These are phyloP conservation scores for Talaromyces trachyspermus DNA, from an alignment of 495 filamentous ascomycete genomes.

Conservation along the genomic window DNA sequence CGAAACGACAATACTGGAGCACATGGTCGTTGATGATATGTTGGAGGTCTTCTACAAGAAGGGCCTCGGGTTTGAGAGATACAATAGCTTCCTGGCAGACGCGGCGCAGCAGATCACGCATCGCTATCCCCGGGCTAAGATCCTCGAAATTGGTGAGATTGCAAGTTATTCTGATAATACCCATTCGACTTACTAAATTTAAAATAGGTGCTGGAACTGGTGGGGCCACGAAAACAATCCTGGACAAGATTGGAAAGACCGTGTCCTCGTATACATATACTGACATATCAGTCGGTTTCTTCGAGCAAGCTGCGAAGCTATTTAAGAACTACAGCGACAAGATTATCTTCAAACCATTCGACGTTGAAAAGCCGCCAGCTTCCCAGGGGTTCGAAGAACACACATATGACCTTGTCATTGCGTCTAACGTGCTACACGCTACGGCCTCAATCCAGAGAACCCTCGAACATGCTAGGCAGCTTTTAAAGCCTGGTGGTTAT, in stretches of 20 bases:
- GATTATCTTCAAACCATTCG: slow-evolving; percentile 34
- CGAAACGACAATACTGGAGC: slow-evolving; percentile 30
- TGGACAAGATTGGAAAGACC: not conserved
- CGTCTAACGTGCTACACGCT: slow-evolving; percentile 17
- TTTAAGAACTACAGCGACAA: slow-evolving; percentile 13
- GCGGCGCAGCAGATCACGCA: slow-evolving; percentile 22
- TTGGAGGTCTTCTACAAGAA: slow-evolving; percentile 28
- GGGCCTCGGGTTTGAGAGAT: slow-evolving; percentile 15
- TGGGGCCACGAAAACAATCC: slow-evolving; percentile 28
- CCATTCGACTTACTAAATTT: no score
- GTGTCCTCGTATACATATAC: slow-evolving; percentile 37
- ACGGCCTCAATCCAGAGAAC: slow-evolving; percentile 18
- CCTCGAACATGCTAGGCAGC: slow-evolving; percentile 15
- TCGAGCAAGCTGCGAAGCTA: slow-evolving; percentile 16
- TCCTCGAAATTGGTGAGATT: slow-evolving; percentile 34
- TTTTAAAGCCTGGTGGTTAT: slow-evolving; percentile 30
- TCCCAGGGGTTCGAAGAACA: slow-evolving; percentile 32
- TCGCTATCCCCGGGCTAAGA: slow-evolving; percentile 10
- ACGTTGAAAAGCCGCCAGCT: slow-evolving; percentile 24
- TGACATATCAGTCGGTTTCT: slow-evolving; percentile 37
- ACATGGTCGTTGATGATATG: slow-evolving; percentile 28
- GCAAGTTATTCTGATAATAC: no score
- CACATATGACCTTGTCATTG: slow-evolving; percentile 35
- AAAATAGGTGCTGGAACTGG: slow-evolving; percentile 28
- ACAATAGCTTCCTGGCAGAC: slow-evolving; percentile 9